Evolutionary conservation across 2,329 filamentous ascomycete species (phyloP), one percentile per base, ranked within the genome.

Genomic region (Calonectria montana): DNA sequence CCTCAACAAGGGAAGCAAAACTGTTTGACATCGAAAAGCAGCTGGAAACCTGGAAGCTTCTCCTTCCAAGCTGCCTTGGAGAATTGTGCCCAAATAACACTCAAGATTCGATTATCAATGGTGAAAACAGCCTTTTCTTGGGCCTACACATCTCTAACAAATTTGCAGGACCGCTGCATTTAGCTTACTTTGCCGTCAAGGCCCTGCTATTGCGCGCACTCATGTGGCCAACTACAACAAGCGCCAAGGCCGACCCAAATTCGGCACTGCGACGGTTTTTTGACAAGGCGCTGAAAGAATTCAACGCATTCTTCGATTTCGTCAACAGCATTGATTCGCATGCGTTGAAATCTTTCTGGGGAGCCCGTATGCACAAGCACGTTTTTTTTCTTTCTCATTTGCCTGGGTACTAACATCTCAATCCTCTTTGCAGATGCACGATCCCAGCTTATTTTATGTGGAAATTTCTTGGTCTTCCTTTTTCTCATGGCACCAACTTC

Each of bases 381-480:
- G 15, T 13, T 2, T 64, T 29, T 29, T 25, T 13, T 29, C 7
- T 35, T 16, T 62, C 45, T 13, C 45, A 3, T 15, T 43, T 25
- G 8, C 9, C 15, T 29, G 13, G 18, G 23, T 1, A 55, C 64
- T 71, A 16, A 71, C 53, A 29, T 27, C 31, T 18, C 12, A 4
- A 48, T 6, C 15, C 47, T 18, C 18, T 15, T 9, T 37, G 15
- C 5, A 71, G 69, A 71, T 27, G 69, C 69, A 4, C 78, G 83
- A 2, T 83, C 81, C 0, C 82, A 85, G 62, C 76, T 84, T 0
- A 82, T 83, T 4, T 75, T 84, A 0, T 81, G 80, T 37, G 81
- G 82, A 21, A 84, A 84, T 70, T 83, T 84, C 59, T 70, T 85
- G 31, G 82, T 84, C 35, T 83, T 84, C 63, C 75, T 84, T 0